phyloP scores from a whole-genome alignment of 2,329 filamentous ascomycete genomes.

The Penicillium nordicum region DNA sequence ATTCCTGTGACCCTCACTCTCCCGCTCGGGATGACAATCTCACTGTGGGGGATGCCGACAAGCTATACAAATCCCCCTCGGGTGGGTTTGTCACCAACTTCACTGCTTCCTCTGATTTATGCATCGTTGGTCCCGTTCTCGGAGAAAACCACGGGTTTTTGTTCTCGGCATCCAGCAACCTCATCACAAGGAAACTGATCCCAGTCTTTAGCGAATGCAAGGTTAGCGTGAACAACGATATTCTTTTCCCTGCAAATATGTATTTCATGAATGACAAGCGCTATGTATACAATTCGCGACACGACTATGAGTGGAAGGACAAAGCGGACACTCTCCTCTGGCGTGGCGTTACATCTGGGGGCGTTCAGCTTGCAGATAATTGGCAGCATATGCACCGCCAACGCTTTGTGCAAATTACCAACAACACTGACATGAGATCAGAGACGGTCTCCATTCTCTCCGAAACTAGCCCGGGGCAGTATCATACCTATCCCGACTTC shows the following conservation, averaged over 20 bases:
- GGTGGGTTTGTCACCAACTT: constrained; percentile 63
- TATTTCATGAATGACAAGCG: constrained; percentile 59
- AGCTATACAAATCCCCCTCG: constrained; percentile 47
- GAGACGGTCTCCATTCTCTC: constrained; percentile 27
- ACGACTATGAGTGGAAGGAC: constrained; percentile 56
- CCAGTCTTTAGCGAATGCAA: constrained; percentile 69
- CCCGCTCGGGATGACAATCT: constrained; percentile 53
- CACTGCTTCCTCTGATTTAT: constrained; percentile 59
- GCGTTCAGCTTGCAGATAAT: constrained; percentile 47
- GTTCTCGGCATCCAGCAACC: constrained; percentile 52
- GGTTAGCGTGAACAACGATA: constrained; percentile 66
- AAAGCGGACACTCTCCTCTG: constrained; percentile 59
- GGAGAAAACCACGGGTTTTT: constrained; percentile 63
- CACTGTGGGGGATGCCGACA: constrained; percentile 47
- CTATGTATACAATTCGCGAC: constrained; percentile 56
- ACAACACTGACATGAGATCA: constrained; percentile 31
- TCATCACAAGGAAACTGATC: constrained; percentile 44
- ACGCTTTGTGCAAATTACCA: constrained; percentile 36
- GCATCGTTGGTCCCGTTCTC: constrained; percentile 63
- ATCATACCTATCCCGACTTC: constrained; percentile 8
- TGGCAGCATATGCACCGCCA: constrained; percentile 41
- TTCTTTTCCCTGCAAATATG: constrained; percentile 66
- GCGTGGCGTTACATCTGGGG: constrained; percentile 64
- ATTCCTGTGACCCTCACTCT: constrained; percentile 57
- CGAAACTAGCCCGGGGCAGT: constrained; percentile 18